These are phyloP conservation scores for Fusarium metavorans DNA, from an alignment of 2,329 filamentous ascomycete genomes.

Conservation along the genomic window DNA sequence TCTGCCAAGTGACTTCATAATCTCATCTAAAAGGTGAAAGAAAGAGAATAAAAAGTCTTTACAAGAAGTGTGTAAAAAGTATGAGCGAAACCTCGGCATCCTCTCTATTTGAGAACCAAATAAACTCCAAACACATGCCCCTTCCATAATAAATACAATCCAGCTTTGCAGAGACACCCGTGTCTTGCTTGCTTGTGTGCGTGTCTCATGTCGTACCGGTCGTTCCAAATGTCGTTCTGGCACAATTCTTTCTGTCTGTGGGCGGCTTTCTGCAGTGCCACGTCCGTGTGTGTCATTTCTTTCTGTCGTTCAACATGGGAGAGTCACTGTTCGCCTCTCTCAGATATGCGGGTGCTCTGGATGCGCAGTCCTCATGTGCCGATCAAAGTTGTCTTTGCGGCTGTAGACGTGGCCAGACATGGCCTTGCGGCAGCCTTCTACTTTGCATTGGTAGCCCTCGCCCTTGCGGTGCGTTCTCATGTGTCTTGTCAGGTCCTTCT, in stretches of 20 bases:
- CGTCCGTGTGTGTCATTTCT: slow-evolving; percentile 12
- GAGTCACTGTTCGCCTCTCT: slow-evolving; percentile 35
- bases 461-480: slow-evolving; percentile 44
- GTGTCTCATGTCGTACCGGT: background rate
- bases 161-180: background rate
- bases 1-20: background rate
- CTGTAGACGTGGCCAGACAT: slow-evolving; percentile 45
- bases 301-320: slow-evolving; percentile 31
- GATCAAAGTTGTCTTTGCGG: slow-evolving; percentile 45
- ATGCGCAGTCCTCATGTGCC: slow-evolving; percentile 45
- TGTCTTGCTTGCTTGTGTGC: background rate
- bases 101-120: background rate
- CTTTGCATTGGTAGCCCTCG: slow-evolving; percentile 42
- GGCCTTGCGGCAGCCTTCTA: slow-evolving; percentile 44
- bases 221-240: slow-evolving; percentile 17
- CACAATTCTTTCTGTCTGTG: slow-evolving; percentile 6
- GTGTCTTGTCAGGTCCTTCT: slow-evolving; percentile 43
- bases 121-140: background rate
- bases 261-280: background rate
- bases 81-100: background rate
- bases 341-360: slow-evolving; percentile 41
- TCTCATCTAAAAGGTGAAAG: background rate
- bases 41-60: background rate
- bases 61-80: background rate
- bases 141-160: background rate